Evolutionary conservation across 1,139 yeast genomes (phyloP).

Genomic region (Yamadazyma membranifaciens): DNA sequence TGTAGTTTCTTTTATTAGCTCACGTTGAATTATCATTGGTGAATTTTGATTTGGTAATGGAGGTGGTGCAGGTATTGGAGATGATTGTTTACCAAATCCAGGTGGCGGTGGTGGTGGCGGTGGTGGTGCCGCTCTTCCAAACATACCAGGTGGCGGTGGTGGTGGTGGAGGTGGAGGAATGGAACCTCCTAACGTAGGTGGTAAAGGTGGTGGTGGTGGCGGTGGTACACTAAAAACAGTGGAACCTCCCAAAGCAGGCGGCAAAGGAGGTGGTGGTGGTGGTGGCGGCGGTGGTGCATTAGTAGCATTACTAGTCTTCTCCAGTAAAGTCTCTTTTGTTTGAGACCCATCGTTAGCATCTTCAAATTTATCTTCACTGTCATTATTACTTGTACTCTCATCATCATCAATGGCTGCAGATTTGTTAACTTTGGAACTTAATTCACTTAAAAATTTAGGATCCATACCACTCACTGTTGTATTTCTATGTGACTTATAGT

Average conservation of each 20-base stretch:
- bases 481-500: slow-evolving; percentile 28
- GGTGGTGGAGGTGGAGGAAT: slow-evolving; percentile 21
- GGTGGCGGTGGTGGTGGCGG: slow-evolving; percentile 21
- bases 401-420: slow-evolving; percentile 30
- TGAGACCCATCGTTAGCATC: slow-evolving; percentile 14
- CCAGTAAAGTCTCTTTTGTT: slow-evolving; percentile 1
- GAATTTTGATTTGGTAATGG: slow-evolving; percentile 14
- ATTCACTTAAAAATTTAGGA: slow-evolving; percentile 58
- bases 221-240: slow-evolving; percentile 24
- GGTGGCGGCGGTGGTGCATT: slow-evolving; percentile 17
- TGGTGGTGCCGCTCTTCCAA: slow-evolving; percentile 13
- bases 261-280: slow-evolving; percentile 23
- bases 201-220: slow-evolving; percentile 20
- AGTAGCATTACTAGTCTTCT: slow-evolving; percentile 8
- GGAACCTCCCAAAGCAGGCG: slow-evolving; percentile 21
- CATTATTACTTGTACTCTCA: slow-evolving; percentile 6
- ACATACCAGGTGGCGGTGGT: slow-evolving; percentile 20
- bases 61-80: slow-evolving; percentile 26
- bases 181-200: slow-evolving; percentile 25
- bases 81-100: slow-evolving; percentile 8
- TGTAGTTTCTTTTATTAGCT: slow-evolving; percentile 17
- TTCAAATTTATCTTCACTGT: slow-evolving; percentile 13
- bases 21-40: slow-evolving; percentile 7
- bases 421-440: slow-evolving; percentile 50
- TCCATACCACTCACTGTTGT: slow-evolving; percentile 43